These are phyloP conservation scores for Claviceps citrina DNA, from an alignment of 2,329 filamentous ascomycete species.

Conservation along the genomic window DNA sequence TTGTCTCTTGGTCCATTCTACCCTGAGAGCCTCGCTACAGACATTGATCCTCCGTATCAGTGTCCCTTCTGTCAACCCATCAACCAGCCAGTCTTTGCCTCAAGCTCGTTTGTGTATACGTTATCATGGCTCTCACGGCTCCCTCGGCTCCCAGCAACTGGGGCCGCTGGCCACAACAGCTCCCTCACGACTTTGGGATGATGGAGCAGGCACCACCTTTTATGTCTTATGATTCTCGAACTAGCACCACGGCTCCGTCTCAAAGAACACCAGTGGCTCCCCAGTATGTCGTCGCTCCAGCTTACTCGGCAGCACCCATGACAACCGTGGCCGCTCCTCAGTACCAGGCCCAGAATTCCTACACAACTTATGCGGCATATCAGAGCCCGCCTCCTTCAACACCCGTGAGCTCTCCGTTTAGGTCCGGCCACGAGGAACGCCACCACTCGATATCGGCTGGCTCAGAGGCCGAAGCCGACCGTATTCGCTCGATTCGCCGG, in stretches of 20 bases:
- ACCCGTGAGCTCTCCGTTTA: constrained; percentile 19
- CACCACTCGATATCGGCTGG: constrained; percentile 10
- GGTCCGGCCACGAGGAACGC: constrained; percentile 19
- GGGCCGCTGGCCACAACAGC: constrained; percentile 39
- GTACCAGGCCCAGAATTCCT: constrained; percentile 27
- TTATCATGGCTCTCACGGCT: constrained; percentile 31
- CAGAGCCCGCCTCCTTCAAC: constrained; percentile 21
- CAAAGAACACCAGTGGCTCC: constrained; percentile 30
- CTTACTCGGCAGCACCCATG: constrained; percentile 30
- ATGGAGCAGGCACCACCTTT: constrained; percentile 32
- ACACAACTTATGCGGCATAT: constrained; percentile 27
- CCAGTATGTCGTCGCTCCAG: constrained; percentile 30
- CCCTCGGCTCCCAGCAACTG: constrained; percentile 32
- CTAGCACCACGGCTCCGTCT: constrained; percentile 20
- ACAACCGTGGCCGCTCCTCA: constrained; percentile 26
- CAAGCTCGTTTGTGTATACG: constrained; percentile 1
- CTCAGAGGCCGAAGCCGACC: constrained; percentile 12
- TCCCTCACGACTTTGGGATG: constrained; percentile 31
- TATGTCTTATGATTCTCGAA: constrained; percentile 34
- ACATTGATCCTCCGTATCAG: too few relatives aligned
- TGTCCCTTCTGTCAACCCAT: too few relatives aligned
- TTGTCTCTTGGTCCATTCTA: too few relatives aligned
- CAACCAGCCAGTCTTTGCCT: too few relatives aligned
- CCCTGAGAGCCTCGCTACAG: too few relatives aligned
- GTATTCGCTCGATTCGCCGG: constrained; percentile 11